Percentiles rank a stretch among this genome's conserved stretches.
phyloP scores from a whole-genome alignment of 352 stramenopile genomes.

The Achlya hypogyna region DNA sequence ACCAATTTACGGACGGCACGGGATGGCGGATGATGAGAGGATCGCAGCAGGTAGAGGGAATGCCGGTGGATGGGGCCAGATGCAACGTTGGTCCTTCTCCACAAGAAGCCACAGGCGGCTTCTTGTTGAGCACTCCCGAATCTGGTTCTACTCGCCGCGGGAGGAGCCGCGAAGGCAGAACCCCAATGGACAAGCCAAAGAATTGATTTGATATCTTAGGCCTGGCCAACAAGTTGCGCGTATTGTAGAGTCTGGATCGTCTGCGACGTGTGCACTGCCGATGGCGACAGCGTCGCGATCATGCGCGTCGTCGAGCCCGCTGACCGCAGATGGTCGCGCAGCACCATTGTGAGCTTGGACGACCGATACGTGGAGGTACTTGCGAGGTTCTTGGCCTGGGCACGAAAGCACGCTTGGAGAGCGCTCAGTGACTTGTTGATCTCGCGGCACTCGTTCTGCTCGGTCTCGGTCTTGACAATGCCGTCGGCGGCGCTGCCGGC shows the following conservation, averaged over 20 bases:
- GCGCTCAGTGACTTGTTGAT: slow-evolving; percentile 13
- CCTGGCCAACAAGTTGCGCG: slow-evolving; percentile 4
- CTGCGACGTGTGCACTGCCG: not conserved
- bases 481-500: slow-evolving; percentile 23
- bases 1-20: too few species aligned
- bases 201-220: slow-evolving; percentile 1
- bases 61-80: not conserved
- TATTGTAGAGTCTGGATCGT: slow-evolving; percentile 18
- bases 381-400: not conserved
- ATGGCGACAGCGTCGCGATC: slow-evolving; percentile 15
- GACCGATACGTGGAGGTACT: slow-evolving; percentile 1
- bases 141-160: not conserved
- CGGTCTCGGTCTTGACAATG: slow-evolving; percentile 13
- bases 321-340: slow-evolving; percentile 9
- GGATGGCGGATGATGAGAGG: too few species aligned
- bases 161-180: not conserved
- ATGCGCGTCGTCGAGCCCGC: slow-evolving; percentile 1
- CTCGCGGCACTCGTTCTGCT: slow-evolving; percentile 10
- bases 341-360: slow-evolving; percentile 14
- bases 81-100: not conserved
- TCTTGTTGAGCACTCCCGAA: not conserved
- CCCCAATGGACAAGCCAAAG: not conserved
- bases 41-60: not conserved
- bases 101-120: not conserved
- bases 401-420: slow-evolving; percentile 4